Evolutionary conservation across 2,329 filamentous ascomycete genomes (phyloP).

Genomic region (Diaporthe caulivora): DNA sequence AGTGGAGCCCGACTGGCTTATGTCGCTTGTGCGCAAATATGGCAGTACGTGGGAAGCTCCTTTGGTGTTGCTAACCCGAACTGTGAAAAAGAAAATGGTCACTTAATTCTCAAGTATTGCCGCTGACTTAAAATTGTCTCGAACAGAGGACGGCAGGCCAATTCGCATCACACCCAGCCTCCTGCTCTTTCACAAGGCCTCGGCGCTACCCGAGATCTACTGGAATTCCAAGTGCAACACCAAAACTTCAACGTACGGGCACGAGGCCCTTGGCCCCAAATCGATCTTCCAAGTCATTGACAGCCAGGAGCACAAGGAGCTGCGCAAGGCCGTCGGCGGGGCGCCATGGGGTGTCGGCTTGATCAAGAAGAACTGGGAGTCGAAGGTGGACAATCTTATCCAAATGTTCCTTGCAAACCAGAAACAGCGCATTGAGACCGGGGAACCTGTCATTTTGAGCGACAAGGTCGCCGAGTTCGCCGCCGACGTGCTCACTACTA

Average conservation of each 20-base stretch:
- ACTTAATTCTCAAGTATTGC: neutral
- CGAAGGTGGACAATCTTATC: slow-evolving; percentile 51
- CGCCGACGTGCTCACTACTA: slow-evolving; percentile 55
- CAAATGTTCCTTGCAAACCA: slow-evolving; percentile 47
- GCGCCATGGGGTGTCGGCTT: slow-evolving; percentile 52
- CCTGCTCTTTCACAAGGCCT: slow-evolving; percentile 51
- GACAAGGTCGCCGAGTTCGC: slow-evolving; percentile 55
- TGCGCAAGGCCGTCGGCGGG: slow-evolving; percentile 52
- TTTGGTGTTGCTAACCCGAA: neutral
- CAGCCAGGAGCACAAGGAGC: slow-evolving; percentile 48
- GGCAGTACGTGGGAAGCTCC: slow-evolving; percentile 35
- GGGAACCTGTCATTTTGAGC: slow-evolving; percentile 46
- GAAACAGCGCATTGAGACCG: slow-evolving; percentile 42
- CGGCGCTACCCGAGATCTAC: slow-evolving; percentile 55
- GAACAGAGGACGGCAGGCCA: slow-evolving; percentile 40
- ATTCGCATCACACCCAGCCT: slow-evolving; percentile 54
- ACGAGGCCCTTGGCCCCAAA: slow-evolving; percentile 51
- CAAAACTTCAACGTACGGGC: slow-evolving; percentile 51
- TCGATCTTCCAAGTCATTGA: slow-evolving; percentile 48
- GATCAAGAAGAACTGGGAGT: slow-evolving; percentile 54
- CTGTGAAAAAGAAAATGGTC: neutral
- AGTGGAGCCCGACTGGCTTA: slow-evolving; percentile 43
- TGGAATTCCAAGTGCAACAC: slow-evolving; percentile 52
- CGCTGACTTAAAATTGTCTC: slow-evolving; percentile 40
- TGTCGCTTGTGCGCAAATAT: slow-evolving; percentile 42